phyloP scores from a whole-genome alignment of 2,329 filamentous ascomycete species.

The Microcera coccophila region DNA sequence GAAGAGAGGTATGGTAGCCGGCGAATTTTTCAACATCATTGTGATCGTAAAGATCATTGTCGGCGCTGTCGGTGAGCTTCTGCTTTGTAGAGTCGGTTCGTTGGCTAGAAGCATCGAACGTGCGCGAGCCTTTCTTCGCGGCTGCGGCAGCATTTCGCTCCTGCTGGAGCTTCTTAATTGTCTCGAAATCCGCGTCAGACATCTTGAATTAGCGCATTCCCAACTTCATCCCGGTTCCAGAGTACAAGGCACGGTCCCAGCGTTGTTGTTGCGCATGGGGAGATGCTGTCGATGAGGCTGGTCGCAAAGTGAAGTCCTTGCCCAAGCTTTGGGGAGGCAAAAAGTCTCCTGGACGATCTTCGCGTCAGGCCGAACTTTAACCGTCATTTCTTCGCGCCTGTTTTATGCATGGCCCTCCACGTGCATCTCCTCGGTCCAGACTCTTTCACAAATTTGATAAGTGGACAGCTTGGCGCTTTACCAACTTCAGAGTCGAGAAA shows the following conservation, averaged over 20 bases:
- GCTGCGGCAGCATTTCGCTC: conserved; percentile 82
- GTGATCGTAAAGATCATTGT: conserved; percentile 81
- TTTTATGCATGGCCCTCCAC: no score
- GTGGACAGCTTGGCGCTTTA: no score
- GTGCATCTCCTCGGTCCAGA: no score
- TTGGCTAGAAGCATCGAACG: conserved; percentile 74
- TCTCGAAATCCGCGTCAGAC: conserved; percentile 81
- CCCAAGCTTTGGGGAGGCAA: conserved; percentile 32
- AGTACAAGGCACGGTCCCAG: conserved; percentile 33
- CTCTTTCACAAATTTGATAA: no score
- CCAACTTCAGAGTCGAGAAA: no score
- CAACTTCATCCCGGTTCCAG: conserved; percentile 43
- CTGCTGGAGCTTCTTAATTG: conserved; percentile 81
- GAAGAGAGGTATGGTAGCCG: conserved; percentile 87
- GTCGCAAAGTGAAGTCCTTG: conserved; percentile 28
- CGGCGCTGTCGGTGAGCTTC: conserved; percentile 84
- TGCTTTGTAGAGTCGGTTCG: conserved; percentile 86
- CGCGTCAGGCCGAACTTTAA: conserved; percentile 30
- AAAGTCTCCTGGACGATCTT: conserved; percentile 23
- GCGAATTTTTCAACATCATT: conserved; percentile 75
- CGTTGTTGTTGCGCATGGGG: conserved; percentile 37
- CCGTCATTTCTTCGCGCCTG: no score
- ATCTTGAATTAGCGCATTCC: conserved; percentile 44
- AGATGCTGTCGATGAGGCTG: conserved; percentile 27
- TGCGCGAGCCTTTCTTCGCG: conserved; percentile 75